Percentiles rank a stretch among this genome's conserved stretches.
These are phyloP conservation scores for Rhizophagus prolifer DNA, from an alignment of 192 early-diverging fungal species.

Conservation along the genomic window DNA sequence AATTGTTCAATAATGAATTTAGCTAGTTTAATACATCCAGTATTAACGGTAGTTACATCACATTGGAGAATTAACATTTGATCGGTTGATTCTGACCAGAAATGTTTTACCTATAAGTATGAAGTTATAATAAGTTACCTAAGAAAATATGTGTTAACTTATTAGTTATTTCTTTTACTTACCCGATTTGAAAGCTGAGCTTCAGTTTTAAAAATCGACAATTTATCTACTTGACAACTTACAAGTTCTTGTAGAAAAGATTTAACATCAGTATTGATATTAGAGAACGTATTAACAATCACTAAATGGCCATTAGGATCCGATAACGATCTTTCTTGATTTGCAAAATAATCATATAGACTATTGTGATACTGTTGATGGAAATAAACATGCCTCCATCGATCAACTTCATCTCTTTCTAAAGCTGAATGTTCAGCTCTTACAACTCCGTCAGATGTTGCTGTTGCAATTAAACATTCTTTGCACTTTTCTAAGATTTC, in stretches of 20 bases:
- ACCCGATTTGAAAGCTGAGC: neutral
- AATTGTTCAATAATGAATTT: slow-evolving; percentile 18
- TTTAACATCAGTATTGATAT: slow-evolving; percentile 17
- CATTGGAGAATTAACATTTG: slow-evolving; percentile 18
- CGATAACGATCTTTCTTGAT: neutral
- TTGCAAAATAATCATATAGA: no score
- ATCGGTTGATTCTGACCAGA: slow-evolving; percentile 15
- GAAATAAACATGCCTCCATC: slow-evolving; percentile 22
- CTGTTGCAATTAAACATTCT: slow-evolving; percentile 20
- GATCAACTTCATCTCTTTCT: neutral
- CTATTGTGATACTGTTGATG: neutral
- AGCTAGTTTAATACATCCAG: slow-evolving; percentile 27
- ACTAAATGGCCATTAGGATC: neutral
- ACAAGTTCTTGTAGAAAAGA: neutral
- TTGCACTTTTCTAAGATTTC: slow-evolving; percentile 25
- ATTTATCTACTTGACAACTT: neutral
- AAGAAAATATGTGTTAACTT: no score
- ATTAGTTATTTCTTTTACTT: no score
- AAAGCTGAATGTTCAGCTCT: no score
- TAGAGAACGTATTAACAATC: slow-evolving; percentile 22
- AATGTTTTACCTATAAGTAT: neutral
- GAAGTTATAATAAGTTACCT: no score
- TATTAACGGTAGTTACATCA: neutral
- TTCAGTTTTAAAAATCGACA: slow-evolving; percentile 20
- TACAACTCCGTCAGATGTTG: slow-evolving; percentile 29